A percentile compares a stretch with the other conserved stretches of the same genome.
These are phyloP conservation scores for Phaeosphaeriaceae sp. DNA, from an alignment of 2,329 filamentous ascomycete species.

Conservation along the genomic window DNA sequence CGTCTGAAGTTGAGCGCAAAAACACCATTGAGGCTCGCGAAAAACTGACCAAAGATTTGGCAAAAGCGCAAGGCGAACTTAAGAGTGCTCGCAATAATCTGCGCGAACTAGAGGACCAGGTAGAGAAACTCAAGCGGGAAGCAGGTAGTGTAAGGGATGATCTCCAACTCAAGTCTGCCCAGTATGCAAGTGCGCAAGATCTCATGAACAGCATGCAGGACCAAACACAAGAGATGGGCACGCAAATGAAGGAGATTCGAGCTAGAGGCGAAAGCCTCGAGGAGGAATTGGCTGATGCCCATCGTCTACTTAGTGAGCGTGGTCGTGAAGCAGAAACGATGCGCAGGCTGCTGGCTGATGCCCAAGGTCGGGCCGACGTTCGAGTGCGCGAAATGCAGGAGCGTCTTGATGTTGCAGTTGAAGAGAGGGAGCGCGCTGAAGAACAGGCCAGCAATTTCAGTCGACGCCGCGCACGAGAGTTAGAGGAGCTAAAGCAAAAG, in stretches of 20 bases:
- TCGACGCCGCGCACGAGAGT: slow-evolving; percentile 77
- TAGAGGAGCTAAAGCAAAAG: slow-evolving; percentile 82
- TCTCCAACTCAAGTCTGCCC: slow-evolving; percentile 79
- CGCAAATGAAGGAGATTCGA: slow-evolving; percentile 89
- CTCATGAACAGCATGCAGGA: slow-evolving; percentile 92
- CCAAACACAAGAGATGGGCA: slow-evolving; percentile 83
- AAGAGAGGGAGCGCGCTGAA: slow-evolving; percentile 90
- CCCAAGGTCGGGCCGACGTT: slow-evolving; percentile 79
- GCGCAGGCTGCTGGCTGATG: slow-evolving; percentile 84
- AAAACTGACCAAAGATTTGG: slow-evolving; percentile 72
- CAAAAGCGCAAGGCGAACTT: slow-evolving; percentile 74
- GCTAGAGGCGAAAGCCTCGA: slow-evolving; percentile 84
- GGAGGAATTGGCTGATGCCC: slow-evolving; percentile 89
- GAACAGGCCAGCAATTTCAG: slow-evolving; percentile 84
- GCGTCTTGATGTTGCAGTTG: slow-evolving; percentile 86
- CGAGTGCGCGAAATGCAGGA: slow-evolving; percentile 88
- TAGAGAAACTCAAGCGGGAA: slow-evolving; percentile 71
- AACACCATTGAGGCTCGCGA: slow-evolving; percentile 77
- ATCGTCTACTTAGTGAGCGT: slow-evolving; percentile 83
- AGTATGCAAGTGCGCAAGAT: slow-evolving; percentile 84
- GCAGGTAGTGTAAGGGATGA: slow-evolving; percentile 75
- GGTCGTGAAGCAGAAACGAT: slow-evolving; percentile 94
- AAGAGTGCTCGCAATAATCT: slow-evolving; percentile 62
- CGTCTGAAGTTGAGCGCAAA: slow-evolving; percentile 77
- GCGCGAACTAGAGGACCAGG: slow-evolving; percentile 76